Evolutionary conservation across 805 yeast species (phyloP).

Genomic region (Diddensiella caesifluorescens): DNA sequence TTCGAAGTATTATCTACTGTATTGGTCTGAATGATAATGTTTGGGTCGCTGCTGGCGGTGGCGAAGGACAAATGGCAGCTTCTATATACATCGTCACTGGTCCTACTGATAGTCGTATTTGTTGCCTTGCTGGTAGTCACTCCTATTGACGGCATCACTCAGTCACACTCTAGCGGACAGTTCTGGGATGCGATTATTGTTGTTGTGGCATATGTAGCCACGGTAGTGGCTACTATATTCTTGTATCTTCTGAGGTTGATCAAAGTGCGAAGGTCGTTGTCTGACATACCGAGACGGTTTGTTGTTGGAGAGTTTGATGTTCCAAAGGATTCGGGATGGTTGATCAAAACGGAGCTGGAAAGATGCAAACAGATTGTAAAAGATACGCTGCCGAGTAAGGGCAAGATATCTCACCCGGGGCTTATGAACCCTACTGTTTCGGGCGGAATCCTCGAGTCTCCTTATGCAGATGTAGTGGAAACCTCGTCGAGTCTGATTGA

Average conservation of each 20-base stretch:
- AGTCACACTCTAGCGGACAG: slow-evolving; percentile 54
- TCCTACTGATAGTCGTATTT: slow-evolving; percentile 27
- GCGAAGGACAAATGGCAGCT: slow-evolving; percentile 2
- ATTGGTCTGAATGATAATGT: neutral
- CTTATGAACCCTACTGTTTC: slow-evolving; percentile 40
- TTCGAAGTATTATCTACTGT: too few relatives aligned
- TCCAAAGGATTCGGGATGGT: slow-evolving; percentile 41
- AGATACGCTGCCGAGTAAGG: slow-evolving; percentile 39
- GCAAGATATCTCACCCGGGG: slow-evolving; percentile 46
- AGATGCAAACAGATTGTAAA: slow-evolving; percentile 40
- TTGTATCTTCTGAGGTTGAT: slow-evolving; percentile 57
- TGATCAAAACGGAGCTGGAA: slow-evolving; percentile 38
- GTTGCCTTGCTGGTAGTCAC: slow-evolving; percentile 63
- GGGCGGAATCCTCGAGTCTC: slow-evolving; percentile 23
- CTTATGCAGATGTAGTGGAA: slow-evolving; percentile 26
- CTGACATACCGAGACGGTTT: slow-evolving; percentile 75
- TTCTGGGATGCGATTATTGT: slow-evolving; percentile 80
- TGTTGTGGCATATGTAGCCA: slow-evolving; percentile 60
- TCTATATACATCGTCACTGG: slow-evolving; percentile 30
- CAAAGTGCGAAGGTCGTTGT: slow-evolving; percentile 50
- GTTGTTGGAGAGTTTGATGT: slow-evolving; percentile 62
- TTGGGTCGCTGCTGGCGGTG: neutral
- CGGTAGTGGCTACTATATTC: slow-evolving; percentile 45
- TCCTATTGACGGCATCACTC: slow-evolving; percentile 73
- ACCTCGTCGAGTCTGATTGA: slow-evolving; percentile 30